phyloP scores from a whole-genome alignment of 352 stramenopile species.

The Phytophthora quininea region DNA sequence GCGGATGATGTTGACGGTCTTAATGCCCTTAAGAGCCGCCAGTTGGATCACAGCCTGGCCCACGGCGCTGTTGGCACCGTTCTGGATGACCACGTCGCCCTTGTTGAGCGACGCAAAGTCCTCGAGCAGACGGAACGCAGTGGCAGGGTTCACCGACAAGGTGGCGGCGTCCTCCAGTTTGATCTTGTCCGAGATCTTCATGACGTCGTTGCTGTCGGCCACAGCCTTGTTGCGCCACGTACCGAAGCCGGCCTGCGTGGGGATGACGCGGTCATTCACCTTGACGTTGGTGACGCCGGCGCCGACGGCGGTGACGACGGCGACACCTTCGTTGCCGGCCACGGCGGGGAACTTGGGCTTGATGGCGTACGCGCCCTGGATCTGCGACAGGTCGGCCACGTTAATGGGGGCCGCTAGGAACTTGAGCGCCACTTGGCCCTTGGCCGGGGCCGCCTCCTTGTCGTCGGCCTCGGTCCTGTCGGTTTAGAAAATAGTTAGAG shows the following conservation, averaged over 20 bases:
- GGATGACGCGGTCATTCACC: constrained; percentile 89
- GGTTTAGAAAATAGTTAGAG: constrained; percentile 6
- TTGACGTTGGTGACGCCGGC: constrained; percentile 80
- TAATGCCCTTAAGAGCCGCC: constrained; percentile 83
- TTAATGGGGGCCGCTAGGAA: constrained; percentile 91
- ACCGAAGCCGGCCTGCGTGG: constrained; percentile 67
- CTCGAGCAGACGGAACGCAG: constrained; percentile 84
- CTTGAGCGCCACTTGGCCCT: constrained; percentile 83
- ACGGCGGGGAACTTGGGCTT: constrained; percentile 79
- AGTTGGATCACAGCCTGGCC: constrained; percentile 90
- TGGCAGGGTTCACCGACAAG: constrained; percentile 83
- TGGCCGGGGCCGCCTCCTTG: constrained; percentile 51
- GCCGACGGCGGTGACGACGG: constrained; percentile 85
- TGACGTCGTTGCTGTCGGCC: constrained; percentile 61
- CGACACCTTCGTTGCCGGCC: constrained; percentile 87
- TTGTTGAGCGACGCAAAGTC: constrained; percentile 82
- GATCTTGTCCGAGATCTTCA: constrained; percentile 87
- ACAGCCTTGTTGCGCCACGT: constrained; percentile 72
- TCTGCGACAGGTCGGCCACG: constrained; percentile 87
- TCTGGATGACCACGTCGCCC: constrained; percentile 92
- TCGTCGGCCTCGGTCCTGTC: constrained; percentile 70
- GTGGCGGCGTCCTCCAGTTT: constrained; percentile 84
- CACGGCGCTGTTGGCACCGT: constrained; percentile 88
- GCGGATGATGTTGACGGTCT: constrained; percentile 91
- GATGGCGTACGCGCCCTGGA: constrained; percentile 86